These are phyloP conservation scores for Rhodotorula diobovata DNA, from an alignment of 768 basidiomycete genomes.

Conservation along the genomic window DNA sequence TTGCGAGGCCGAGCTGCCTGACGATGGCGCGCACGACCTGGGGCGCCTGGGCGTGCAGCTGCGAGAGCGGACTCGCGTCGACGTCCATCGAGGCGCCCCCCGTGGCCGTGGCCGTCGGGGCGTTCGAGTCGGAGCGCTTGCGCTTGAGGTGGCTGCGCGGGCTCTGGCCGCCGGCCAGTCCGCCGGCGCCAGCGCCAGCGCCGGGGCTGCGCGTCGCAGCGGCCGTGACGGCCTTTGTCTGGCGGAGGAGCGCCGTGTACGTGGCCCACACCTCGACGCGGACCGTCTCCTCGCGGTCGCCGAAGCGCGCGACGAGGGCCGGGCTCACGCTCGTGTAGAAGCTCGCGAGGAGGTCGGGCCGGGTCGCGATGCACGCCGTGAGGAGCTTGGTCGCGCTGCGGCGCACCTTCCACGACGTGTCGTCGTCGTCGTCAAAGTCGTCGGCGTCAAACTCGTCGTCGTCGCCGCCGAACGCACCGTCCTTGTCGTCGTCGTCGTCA, in stretches of 20 bases:
- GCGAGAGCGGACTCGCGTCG: constrained; percentile 62
- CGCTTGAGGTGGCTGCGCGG: constrained; percentile 45
- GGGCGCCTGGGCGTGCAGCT: constrained; percentile 72
- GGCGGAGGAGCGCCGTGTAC: constrained; percentile 72
- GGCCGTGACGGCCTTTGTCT: constrained; percentile 64
- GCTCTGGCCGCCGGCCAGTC: not conserved
- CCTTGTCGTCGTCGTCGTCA: too few relatives aligned
- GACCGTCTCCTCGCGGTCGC: constrained; percentile 92
- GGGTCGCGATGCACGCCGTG: constrained; percentile 75
- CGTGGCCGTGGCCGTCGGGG: not conserved
- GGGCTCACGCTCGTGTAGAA: constrained; percentile 83
- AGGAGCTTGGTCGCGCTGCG: constrained; percentile 88
- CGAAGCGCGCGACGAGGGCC: constrained; percentile 81
- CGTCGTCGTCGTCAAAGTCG: constrained; percentile 89
- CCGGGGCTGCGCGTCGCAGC: constrained; percentile 41
- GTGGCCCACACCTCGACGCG: constrained; percentile 86
- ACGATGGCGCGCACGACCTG: constrained; percentile 72
- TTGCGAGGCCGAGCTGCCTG: constrained; percentile 69
- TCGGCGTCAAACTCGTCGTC: constrained; percentile 57
- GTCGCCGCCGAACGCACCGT: constrained; percentile 64
- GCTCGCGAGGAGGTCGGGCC: constrained; percentile 73
- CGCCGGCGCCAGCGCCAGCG: not conserved
- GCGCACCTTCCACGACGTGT: constrained; percentile 95
- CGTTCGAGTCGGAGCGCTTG: constrained; percentile 56
- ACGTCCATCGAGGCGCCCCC: not conserved